Percentiles rank a stretch among this genome's conserved stretches.
Conservation (phyloP, 495 filamentous ascomycete genomes). For the Jackrogersella minutella region DNA sequence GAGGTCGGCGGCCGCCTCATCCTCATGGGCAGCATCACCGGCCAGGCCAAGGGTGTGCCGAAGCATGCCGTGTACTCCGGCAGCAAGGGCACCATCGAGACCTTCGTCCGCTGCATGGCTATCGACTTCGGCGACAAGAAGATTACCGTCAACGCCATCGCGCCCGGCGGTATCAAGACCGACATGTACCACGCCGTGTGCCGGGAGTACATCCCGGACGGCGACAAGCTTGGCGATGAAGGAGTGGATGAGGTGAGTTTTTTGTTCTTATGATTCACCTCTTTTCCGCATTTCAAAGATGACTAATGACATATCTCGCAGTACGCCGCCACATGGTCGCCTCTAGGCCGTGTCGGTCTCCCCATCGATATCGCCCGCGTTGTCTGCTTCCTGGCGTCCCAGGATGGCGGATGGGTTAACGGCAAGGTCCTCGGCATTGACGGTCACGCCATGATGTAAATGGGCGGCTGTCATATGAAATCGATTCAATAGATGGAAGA, state of each 20-base stretch:
- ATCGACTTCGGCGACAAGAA: conserved; percentile 74
- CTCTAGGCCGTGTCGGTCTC: conserved; percentile 66
- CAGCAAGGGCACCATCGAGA: conserved; percentile 79
- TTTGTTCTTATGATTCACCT: not conserved
- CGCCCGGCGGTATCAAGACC: conserved; percentile 79
- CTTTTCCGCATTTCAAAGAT: not conserved
- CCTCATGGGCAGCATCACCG: conserved; percentile 65
- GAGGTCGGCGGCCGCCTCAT: conserved; percentile 73
- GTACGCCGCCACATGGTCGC: conserved; percentile 65
- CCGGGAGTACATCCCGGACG: conserved; percentile 69
- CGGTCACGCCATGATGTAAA: conserved; percentile 59
- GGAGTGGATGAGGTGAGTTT: conserved; percentile 44
- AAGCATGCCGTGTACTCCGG: conserved; percentile 80
- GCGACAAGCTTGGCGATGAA: conserved; percentile 55
- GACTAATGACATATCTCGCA: conserved; percentile 26
- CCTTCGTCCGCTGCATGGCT: conserved; percentile 78
- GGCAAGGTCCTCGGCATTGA: conserved; percentile 63
- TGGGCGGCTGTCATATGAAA: not conserved
- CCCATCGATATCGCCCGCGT: conserved; percentile 71
- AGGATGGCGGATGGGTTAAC: conserved; percentile 74
- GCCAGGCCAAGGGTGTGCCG: conserved; percentile 65
- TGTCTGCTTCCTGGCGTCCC: conserved; percentile 68
- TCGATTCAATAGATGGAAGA: not conserved
- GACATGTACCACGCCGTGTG: conserved; percentile 75
- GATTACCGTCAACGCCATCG: conserved; percentile 80